Percentiles rank a stretch among this genome's conserved stretches.
These are phyloP conservation scores for Pestalotiopsis sp. DNA, from an alignment of 2,329 filamentous ascomycete species.

Conservation along the genomic window DNA sequence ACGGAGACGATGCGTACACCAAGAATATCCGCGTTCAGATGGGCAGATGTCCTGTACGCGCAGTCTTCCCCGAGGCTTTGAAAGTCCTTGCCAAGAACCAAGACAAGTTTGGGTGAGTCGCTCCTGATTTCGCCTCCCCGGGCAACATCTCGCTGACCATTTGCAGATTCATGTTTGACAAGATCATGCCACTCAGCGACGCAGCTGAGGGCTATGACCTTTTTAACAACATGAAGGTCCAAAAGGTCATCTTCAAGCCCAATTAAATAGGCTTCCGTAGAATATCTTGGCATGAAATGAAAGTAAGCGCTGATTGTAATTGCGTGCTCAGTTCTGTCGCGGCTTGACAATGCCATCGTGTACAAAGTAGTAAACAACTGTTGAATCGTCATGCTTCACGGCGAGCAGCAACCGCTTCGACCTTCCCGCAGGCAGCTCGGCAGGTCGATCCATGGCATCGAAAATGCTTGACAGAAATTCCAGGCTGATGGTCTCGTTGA, in stretches of 20 bases:
- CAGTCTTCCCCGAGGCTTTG: constrained; percentile 16
- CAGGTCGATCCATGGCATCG: constrained; percentile 56
- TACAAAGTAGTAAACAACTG: constrained; percentile 81
- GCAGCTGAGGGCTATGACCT: constrained; percentile 71
- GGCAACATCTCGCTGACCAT: neutral
- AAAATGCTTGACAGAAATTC: constrained; percentile 69
- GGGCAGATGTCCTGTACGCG: constrained; percentile 71
- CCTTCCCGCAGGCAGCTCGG: constrained; percentile 45
- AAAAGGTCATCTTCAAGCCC: constrained; percentile 72
- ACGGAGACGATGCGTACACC: constrained; percentile 33
- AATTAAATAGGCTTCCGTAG: constrained; percentile 26
- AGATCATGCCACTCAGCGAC: constrained; percentile 70
- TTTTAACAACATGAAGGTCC: constrained; percentile 73
- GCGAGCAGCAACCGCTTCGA: constrained; percentile 74
- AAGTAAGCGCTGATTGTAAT: neutral
- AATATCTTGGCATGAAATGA: neutral
- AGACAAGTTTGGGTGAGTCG: constrained; percentile 40
- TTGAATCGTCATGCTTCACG: constrained; percentile 78
- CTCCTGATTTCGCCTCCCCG: neutral
- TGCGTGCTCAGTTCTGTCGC: constrained; percentile 67
- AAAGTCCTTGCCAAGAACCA: constrained; percentile 17
- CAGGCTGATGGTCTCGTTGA: constrained; percentile 74
- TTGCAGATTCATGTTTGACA: constrained; percentile 66
- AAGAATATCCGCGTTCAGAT: constrained; percentile 77
- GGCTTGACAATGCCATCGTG: constrained; percentile 89